phyloP scores from a whole-genome alignment of 73 alveolate genomes.

The Tetrahymena elliotti region DNA sequence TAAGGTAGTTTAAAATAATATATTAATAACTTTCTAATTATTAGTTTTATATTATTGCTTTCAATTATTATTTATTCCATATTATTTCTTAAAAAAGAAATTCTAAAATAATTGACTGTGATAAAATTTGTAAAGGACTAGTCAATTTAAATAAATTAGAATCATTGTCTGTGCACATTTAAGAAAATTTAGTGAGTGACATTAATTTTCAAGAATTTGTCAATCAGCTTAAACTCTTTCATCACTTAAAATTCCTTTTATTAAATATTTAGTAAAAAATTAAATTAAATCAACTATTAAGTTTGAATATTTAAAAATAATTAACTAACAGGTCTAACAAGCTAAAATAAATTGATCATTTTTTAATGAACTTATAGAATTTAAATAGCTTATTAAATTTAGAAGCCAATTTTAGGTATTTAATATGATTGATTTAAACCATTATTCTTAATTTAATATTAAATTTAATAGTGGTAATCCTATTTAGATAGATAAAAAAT shows the following conservation, averaged over 20 bases:
- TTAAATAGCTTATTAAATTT: no score
- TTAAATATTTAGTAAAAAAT: not conserved
- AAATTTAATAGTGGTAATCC: not conserved
- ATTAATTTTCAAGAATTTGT: not conserved
- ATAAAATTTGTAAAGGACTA: not conserved
- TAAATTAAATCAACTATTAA: no score
- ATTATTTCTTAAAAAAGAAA: not conserved
- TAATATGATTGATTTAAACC: no score
- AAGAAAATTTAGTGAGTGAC: not conserved
- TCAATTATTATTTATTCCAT: no score
- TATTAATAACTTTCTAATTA: no score
- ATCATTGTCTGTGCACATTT: not conserved
- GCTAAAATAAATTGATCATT: no score
- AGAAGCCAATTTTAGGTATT: not conserved
- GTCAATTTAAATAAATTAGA: not conserved
- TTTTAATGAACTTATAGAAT: not conserved
- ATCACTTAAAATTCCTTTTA: not conserved
- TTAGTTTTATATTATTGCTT: no score
- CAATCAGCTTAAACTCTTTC: not conserved
- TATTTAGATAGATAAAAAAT: not conserved
- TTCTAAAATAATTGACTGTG: not conserved
- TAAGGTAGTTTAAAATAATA: not conserved
- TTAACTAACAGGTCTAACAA: not conserved
- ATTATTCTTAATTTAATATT: no score
- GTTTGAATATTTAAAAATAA: no score